These are phyloP conservation scores for Fusarium secorum DNA, from an alignment of 2,329 filamentous ascomycete genomes.

Conservation along the genomic window DNA sequence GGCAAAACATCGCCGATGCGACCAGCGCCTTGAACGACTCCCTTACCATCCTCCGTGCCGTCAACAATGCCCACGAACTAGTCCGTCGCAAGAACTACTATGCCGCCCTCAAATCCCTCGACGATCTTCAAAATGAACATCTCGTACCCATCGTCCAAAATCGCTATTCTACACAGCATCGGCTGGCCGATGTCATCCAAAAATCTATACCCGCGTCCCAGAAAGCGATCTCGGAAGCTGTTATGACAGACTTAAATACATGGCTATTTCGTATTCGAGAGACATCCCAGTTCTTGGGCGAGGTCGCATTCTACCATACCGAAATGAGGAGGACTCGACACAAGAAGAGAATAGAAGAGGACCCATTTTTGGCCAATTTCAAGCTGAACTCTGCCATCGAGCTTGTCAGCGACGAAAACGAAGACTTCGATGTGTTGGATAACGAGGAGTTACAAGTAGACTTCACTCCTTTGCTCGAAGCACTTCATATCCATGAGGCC, in stretches of 20 bases:
- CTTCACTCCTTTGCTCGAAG: slow-evolving; percentile 93
- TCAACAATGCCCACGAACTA: slow-evolving; percentile 93
- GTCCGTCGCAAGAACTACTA: slow-evolving; percentile 95
- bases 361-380: slow-evolving; percentile 80
- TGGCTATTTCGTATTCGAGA: slow-evolving; percentile 96
- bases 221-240: slow-evolving; percentile 91
- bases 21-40: slow-evolving; percentile 89
- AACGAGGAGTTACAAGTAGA: slow-evolving; percentile 96
- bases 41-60: slow-evolving; percentile 87
- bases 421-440: slow-evolving; percentile 94
- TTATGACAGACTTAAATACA: slow-evolving; percentile 96
- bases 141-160: slow-evolving; percentile 75
- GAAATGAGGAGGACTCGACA: slow-evolving; percentile 84
- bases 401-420: slow-evolving; percentile 90
- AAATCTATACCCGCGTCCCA: slow-evolving; percentile 93
- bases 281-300: slow-evolving; percentile 93
- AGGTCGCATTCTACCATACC: slow-evolving; percentile 96
- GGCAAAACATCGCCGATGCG: slow-evolving; percentile 95
- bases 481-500: slow-evolving; percentile 94
- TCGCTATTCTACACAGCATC: slow-evolving; percentile 92
- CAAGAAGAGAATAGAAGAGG: slow-evolving; percentile 79
- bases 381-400: slow-evolving; percentile 96
- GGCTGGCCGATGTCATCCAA: slow-evolving; percentile 94
- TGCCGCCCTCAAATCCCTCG: slow-evolving; percentile 88
- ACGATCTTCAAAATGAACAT: slow-evolving; percentile 96